Evolutionary conservation across 164 flowering plant genomes (phyloP).

Genomic region (Berberis vulgaris): DNA sequence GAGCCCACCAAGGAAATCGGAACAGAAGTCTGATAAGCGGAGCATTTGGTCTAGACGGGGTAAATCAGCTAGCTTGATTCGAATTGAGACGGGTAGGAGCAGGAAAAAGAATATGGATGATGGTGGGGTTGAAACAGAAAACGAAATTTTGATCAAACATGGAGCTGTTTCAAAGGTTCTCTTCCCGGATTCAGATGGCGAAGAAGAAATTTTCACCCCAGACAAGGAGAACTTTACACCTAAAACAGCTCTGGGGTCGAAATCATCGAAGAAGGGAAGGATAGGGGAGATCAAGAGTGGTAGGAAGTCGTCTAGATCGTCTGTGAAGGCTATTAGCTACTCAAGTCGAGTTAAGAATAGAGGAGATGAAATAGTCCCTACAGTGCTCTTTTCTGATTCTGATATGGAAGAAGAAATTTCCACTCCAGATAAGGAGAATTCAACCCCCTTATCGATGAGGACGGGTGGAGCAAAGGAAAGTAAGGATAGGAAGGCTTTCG

Average conservation of each 20-base stretch:
- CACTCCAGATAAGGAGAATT: neutral
- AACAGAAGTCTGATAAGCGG: conserved; percentile 10
- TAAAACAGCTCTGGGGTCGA: conserved; percentile 17
- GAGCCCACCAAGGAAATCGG: conserved; percentile 19
- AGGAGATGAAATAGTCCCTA: too few species aligned
- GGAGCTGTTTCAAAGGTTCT: conserved; percentile 17
- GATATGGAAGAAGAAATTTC: neutral
- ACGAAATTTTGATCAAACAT: neutral
- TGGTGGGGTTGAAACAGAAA: neutral
- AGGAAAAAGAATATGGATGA: conserved; percentile 13
- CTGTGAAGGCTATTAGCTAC: too few species aligned
- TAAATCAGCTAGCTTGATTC: conserved; percentile 33
- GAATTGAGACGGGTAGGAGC: conserved; percentile 28
- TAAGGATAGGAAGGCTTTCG: conserved; percentile 5
- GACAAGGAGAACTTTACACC: conserved; percentile 65
- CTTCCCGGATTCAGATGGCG: conserved; percentile 26
- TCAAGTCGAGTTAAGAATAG: too few species aligned
- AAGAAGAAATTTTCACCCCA: conserved; percentile 39
- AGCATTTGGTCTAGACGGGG: conserved; percentile 63
- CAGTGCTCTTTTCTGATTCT: neutral
- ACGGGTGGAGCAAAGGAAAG: neutral
- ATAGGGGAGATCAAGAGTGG: conserved; percentile 20
- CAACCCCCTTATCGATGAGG: neutral
- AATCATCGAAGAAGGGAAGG: conserved; percentile 27
- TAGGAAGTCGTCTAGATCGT: neutral